These are phyloP conservation scores for Saturnispora mendoncae DNA, from an alignment of 805 yeast species.

Conservation along the genomic window DNA sequence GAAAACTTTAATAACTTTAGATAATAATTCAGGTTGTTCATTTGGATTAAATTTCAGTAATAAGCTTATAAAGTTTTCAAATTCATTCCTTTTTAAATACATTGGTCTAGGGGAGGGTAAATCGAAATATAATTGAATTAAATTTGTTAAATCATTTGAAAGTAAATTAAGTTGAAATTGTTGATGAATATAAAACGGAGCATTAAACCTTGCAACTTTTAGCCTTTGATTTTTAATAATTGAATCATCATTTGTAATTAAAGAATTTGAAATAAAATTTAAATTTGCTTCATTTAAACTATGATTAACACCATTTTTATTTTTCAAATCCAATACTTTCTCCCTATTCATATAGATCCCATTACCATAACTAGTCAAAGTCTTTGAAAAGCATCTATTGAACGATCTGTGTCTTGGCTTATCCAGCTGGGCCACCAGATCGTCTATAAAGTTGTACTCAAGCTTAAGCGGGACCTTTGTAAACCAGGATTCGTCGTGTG, in stretches of 20 bases:
- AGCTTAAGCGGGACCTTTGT: neutral
- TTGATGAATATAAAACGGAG: slow-evolving; percentile 17
- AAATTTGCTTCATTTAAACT: neutral
- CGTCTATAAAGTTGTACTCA: neutral
- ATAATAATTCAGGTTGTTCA: slow-evolving; percentile 7
- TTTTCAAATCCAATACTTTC: neutral
- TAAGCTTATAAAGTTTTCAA: slow-evolving; percentile 14
- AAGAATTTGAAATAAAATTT: slow-evolving; percentile 1
- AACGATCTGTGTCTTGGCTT: slow-evolving; percentile 1
- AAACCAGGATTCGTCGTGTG: neutral
- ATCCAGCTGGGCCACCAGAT: neutral
- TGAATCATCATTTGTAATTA: slow-evolving; percentile 1
- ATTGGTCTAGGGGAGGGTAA: slow-evolving; percentile 15
- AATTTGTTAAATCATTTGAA: slow-evolving; percentile 2
- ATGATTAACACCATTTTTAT: neutral
- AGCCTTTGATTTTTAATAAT: slow-evolving; percentile 12
- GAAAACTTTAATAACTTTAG: slow-evolving; percentile 12
- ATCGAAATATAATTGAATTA: slow-evolving; percentile 17
- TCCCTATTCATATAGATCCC: neutral
- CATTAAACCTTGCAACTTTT: slow-evolving; percentile 8
- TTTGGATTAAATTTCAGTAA: slow-evolving; percentile 10
- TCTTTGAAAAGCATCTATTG: slow-evolving; percentile 1
- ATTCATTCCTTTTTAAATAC: slow-evolving; percentile 15
- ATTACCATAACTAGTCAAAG: neutral
- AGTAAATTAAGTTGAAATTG: slow-evolving; percentile 12